These are phyloP conservation scores for Solanum hybrid DNA, from an alignment of 305 asterid genomes.

Conservation along the genomic window DNA sequence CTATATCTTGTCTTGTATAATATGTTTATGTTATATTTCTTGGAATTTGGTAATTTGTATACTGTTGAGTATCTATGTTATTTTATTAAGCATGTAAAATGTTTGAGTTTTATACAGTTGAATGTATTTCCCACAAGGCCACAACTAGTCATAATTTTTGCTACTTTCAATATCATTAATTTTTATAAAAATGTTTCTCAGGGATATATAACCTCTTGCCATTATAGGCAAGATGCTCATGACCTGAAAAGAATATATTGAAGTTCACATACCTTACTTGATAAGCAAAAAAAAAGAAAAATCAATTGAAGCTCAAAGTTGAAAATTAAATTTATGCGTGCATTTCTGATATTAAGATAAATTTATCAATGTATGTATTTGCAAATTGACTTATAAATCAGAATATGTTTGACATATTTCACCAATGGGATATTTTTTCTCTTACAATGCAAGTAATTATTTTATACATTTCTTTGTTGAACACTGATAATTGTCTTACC, in stretches of 20 bases:
- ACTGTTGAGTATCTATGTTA: neutral
- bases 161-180: neutral
- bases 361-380: neutral
- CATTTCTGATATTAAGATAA: neutral
- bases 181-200: neutral
- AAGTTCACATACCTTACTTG: neutral
- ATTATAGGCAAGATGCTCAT: neutral
- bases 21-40: neutral
- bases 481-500: neutral
- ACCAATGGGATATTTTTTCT: neutral
- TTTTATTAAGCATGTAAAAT: neutral
- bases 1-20: neutral
- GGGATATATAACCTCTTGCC: neutral
- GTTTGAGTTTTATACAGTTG: neutral
- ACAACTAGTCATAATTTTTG: neutral
- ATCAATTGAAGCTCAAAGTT: neutral
- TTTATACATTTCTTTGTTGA: neutral
- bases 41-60: neutral
- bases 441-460: neutral
- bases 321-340: neutral
- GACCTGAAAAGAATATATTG: neutral
- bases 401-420: neutral
- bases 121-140: neutral
- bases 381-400: neutral
- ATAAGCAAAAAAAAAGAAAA: neutral